Conservation (phyloP, 495 filamentous ascomycete genomes). For the Sordaria brevicollis region DNA sequence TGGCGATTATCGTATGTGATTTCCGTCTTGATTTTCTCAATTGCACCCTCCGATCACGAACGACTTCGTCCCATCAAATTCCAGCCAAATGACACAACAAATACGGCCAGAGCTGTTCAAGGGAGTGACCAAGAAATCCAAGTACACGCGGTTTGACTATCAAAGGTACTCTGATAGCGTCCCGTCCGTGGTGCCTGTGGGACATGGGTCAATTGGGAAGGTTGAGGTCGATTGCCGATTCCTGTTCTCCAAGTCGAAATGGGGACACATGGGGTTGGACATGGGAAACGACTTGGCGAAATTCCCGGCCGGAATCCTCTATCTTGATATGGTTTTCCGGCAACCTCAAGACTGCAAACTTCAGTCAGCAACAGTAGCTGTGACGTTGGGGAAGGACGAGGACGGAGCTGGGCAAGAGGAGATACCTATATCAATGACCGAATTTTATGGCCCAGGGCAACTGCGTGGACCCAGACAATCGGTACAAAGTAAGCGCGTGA, state of each 20-base stretch:
- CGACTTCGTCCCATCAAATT: too few relatives aligned
- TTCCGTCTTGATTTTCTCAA: too few relatives aligned
- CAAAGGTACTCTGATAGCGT: neutral
- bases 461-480: constrained; percentile 1
- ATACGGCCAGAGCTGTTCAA: neutral
- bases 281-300: too few relatives aligned
- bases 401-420: neutral
- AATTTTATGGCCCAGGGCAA: constrained; percentile 9
- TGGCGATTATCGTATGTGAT: too few relatives aligned
- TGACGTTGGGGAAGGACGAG: constrained; percentile 17
- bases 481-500: neutral
- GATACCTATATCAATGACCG: constrained; percentile 3
- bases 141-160: neutral
- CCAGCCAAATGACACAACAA: neutral
- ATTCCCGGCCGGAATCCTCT: constrained; percentile 26
- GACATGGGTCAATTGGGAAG: constrained; percentile 6
- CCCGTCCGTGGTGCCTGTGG: neutral
- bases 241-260: constrained; percentile 21
- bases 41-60: too few relatives aligned
- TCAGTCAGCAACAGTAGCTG: constrained; percentile 15
- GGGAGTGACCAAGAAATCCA: neutral
- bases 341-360: constrained; percentile 21
- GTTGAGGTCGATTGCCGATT: constrained; percentile 23
- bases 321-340: constrained; percentile 20
- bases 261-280: constrained; percentile 18